Percentiles rank a stretch among this genome's conserved stretches.
Conservation (phyloP, 768 basidiomycete genomes). For the Leucosporidium creatinivorum region DNA sequence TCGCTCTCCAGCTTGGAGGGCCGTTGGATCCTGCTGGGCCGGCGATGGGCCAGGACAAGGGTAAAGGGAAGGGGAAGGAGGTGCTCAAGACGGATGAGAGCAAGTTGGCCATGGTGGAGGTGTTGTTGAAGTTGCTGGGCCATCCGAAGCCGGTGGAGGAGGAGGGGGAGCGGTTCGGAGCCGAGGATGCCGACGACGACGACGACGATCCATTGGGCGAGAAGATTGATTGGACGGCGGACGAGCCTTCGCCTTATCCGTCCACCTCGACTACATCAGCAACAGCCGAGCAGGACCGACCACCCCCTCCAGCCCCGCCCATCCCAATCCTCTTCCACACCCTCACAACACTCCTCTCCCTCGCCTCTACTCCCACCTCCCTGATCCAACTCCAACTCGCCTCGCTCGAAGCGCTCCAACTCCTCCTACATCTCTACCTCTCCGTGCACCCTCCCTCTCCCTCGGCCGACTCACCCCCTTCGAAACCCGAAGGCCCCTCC, state of each 20-base stretch:
- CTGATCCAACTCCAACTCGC: constrained; percentile 46
- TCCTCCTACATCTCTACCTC: constrained; percentile 18
- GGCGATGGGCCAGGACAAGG: constrained; percentile 57
- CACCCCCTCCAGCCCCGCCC: constrained; percentile 3
- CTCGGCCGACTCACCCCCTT: too few species aligned
- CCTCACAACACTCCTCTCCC: constrained; percentile 60
- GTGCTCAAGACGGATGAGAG: constrained; percentile 62
- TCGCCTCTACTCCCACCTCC: constrained; percentile 55
- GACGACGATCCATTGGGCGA: constrained; percentile 39
- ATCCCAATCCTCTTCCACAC: constrained; percentile 76
- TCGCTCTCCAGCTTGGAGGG: constrained; percentile 57
- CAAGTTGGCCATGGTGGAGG: constrained; percentile 62
- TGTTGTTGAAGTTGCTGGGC: constrained; percentile 59
- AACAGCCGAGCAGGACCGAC: neutral
- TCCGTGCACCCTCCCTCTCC: neutral
- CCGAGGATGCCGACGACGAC: constrained; percentile 34
- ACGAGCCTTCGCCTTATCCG: neutral
- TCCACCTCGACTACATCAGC: neutral
- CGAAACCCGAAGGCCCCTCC: neutral
- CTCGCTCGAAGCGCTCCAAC: constrained; percentile 9
- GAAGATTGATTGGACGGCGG: constrained; percentile 14
- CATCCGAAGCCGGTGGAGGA: constrained; percentile 33
- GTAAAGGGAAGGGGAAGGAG: constrained; percentile 51
- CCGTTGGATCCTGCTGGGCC: constrained; percentile 45
- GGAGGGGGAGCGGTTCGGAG: neutral